Evolutionary conservation across 2,329 filamentous ascomycete genomes (phyloP).

Genomic region (Penicillium sp.): DNA sequence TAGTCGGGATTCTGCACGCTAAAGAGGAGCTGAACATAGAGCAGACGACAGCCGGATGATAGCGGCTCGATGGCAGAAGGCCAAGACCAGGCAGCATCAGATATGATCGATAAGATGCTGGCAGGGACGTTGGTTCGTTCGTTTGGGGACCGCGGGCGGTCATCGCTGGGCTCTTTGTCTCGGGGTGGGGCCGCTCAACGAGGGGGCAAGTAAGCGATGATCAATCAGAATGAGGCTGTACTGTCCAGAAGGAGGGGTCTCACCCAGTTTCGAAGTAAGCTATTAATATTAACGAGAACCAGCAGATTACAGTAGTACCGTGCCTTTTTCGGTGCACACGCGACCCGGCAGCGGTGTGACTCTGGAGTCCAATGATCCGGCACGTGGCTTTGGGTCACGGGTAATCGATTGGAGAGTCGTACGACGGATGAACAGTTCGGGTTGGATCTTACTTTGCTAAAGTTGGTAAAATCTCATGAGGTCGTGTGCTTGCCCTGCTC

Average conservation of each 20-base stretch:
- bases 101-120: slow-evolving; percentile 29
- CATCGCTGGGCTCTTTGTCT: slow-evolving; percentile 3
- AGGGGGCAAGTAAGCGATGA: not conserved
- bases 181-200: slow-evolving; percentile 1
- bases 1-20: not conserved
- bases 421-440: not conserved
- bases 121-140: slow-evolving; percentile 12
- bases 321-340: not conserved
- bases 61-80: not conserved
- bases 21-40: not conserved
- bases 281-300: too few species aligned
- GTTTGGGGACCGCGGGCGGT: slow-evolving; percentile 4
- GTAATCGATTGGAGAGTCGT: not conserved
- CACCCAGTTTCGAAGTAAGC: too few species aligned
- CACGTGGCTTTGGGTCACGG: not conserved
- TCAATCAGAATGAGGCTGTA: not conserved
- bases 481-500: too few species aligned
- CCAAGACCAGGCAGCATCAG: slow-evolving; percentile 17
- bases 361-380: not conserved
- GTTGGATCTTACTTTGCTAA: too few species aligned
- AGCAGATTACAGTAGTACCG: not conserved
- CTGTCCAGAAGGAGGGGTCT: too few species aligned
- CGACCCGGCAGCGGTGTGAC: not conserved
- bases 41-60: not conserved
- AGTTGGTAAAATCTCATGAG: too few species aligned